These are phyloP conservation scores for Chytriomyces sp. DNA, from an alignment of 192 early-diverging fungal genomes.

Conservation along the genomic window DNA sequence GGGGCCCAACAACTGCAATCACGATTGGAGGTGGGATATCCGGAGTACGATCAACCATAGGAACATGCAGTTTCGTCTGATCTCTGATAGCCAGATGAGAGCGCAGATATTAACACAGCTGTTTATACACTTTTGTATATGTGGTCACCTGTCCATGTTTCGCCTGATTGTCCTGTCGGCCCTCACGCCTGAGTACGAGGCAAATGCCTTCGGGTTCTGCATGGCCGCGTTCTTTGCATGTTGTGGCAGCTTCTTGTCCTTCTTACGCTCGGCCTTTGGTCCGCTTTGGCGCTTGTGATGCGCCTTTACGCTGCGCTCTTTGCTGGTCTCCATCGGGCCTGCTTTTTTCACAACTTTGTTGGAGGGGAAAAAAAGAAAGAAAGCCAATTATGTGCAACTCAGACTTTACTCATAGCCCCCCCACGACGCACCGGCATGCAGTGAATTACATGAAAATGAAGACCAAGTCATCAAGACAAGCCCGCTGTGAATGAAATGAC, in stretches of 20 bases:
- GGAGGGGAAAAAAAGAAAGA: too few relatives aligned
- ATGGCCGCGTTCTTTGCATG: conserved; percentile 75
- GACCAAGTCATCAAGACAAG: too few relatives aligned
- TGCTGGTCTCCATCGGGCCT: neutral
- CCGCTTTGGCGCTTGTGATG: conserved; percentile 84
- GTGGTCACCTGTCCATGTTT: conserved; percentile 68
- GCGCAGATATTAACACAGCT: neutral
- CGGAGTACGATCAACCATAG: conserved; percentile 91
- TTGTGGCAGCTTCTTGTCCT: conserved; percentile 49
- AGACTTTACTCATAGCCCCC: too few relatives aligned
- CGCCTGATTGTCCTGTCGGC: conserved; percentile 81
- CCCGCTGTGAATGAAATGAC: too few relatives aligned
- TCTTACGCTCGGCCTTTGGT: conserved; percentile 84
- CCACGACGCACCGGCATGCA: too few relatives aligned
- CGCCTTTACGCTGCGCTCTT: conserved; percentile 58
- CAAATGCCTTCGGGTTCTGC: conserved; percentile 80
- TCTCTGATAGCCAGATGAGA: conserved; percentile 37
- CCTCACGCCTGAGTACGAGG: conserved; percentile 54
- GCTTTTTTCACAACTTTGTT: too few relatives aligned
- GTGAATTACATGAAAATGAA: too few relatives aligned
- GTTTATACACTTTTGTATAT: neutral
- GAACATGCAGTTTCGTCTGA: conserved; percentile 94
- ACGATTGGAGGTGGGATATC: conserved; percentile 89
- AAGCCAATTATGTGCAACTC: too few relatives aligned
- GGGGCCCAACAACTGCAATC: conserved; percentile 95